Evolutionary conservation across 129 eudicot genomes (phyloP).

Genomic region (Silybum marianum): DNA sequence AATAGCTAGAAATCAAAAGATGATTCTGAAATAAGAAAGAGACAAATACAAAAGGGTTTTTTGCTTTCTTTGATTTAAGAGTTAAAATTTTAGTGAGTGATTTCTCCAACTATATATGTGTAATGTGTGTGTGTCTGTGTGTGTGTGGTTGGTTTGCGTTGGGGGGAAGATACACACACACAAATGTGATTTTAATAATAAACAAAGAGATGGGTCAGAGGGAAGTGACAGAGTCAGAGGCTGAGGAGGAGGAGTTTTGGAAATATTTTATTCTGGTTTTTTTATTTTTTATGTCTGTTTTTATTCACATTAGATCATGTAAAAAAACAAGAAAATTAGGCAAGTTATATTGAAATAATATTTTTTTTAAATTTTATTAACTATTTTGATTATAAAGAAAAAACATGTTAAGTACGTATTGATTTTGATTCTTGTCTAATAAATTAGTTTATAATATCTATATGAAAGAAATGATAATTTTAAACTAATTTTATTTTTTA

Average conservation of each 20-base stretch:
- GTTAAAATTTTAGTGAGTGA: not conserved
- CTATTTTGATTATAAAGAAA: not conserved
- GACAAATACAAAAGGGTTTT: conserved; percentile 33
- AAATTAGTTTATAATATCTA: no score
- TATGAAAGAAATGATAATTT: no score
- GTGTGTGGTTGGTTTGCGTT: conserved; percentile 34
- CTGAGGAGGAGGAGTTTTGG: not conserved
- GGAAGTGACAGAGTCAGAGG: conserved; percentile 8
- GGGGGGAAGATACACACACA: conserved; percentile 34
- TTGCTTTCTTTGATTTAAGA: conserved; percentile 27
- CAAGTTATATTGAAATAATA: not conserved
- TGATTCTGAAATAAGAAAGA: conserved; percentile 32
- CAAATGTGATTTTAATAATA: conserved; percentile 23
- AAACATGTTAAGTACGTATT: no score
- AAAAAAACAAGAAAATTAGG: not conserved
- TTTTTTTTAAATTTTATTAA: not conserved
- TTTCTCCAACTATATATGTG: not conserved
- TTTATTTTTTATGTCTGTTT: not conserved
- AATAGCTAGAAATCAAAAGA: conserved; percentile 37
- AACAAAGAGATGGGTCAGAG: conserved; percentile 37
- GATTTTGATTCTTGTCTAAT: no score
- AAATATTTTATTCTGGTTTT: not conserved
- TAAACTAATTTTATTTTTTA: no score
- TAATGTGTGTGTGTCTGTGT: conserved; percentile 16
- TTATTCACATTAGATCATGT: not conserved